Evolutionary conservation across 441 rosid genomes (phyloP), one percentile per base, ranked within the genome.

Genomic region (Brassica balearica): DNA sequence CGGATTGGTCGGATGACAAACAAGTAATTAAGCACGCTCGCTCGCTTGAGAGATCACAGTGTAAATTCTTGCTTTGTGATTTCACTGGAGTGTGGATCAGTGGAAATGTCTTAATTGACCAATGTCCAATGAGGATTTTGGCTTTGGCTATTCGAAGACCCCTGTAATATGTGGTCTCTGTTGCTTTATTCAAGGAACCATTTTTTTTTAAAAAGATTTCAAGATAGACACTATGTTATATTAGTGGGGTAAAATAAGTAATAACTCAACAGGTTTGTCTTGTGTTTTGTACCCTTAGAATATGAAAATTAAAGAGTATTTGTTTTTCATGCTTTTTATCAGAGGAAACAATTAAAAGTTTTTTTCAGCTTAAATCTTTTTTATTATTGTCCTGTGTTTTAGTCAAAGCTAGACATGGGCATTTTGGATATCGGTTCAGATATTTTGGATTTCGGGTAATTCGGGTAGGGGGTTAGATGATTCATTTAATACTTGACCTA

Each of bases 1-100:
- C 68, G 72, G 38, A 64, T 68, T 58, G 84, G 84, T 68, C 78
- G 75, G 77, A 23, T 53, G 20, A 60, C 6, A 53, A 76, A 76
- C 34, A 70, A 80, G 55, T 80, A 75, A 74, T 48, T 20, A 75
- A 69, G 53, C 36, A 7, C 36, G 22, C 19, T 11, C 36, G 14
- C n/a, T 36, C 36, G 14, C n/a, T 36, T 19, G 78, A 68, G 75
- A 74, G 29, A 60, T 25, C 20, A 59, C 77, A 15, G 38, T 73
- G 53, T 51, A 56, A 73, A 72, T 67, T 69, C 12, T 66, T 25
- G 71, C 71, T 17, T 34, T 51, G 66, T 73, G 78, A 78, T 78
- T 78, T 11, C 17, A 23, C 56, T 56, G 67, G 48, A 70, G 22
- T 8, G 64, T 56, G 55, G 56, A n/a, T 51, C 19, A 5, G 0